Conservation (phyloP, 148 eudicot species). For the Rhododendron simsii region DNA sequence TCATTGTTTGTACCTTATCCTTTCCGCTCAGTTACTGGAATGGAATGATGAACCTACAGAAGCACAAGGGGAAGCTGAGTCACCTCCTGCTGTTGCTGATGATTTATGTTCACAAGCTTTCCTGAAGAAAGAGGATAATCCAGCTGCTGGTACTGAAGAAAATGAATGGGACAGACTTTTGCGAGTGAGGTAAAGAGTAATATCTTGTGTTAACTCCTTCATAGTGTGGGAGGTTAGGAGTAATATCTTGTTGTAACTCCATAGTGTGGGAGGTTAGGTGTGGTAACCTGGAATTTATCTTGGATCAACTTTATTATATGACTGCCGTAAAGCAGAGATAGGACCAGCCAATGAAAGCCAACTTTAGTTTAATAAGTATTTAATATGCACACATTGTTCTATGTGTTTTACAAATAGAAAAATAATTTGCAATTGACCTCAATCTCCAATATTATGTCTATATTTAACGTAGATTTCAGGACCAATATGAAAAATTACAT, state of each 20-base stretch:
- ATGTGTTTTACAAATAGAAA: neutral
- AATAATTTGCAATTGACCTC: neutral
- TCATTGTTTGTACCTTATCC: neutral
- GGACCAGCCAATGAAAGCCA: neutral
- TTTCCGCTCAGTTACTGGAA: constrained; percentile 55
- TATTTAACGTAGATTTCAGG: neutral
- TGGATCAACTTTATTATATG: neutral
- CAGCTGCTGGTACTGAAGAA: constrained; percentile 49
- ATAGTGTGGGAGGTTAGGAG: neutral
- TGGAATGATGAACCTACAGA: constrained; percentile 91
- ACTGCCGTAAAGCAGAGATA: neutral
- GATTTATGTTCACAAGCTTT: constrained; percentile 42
- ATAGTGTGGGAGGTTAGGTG: neutral
- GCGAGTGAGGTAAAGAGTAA: constrained; percentile 62
- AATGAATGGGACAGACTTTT: constrained; percentile 98
- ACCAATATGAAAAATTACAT: neutral
- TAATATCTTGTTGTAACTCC: constrained; percentile 3
- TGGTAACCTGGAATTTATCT: neutral
- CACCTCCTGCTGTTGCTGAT: constrained; percentile 36
- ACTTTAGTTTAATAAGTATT: neutral
- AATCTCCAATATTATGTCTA: neutral
- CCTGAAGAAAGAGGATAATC: constrained; percentile 57
- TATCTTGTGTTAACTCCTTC: neutral
- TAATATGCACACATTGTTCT: neutral
- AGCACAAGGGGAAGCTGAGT: constrained; percentile 59